These are phyloP conservation scores for Nepenthes gracilis DNA, from an alignment of 148 eudicot genomes.

Conservation along the genomic window DNA sequence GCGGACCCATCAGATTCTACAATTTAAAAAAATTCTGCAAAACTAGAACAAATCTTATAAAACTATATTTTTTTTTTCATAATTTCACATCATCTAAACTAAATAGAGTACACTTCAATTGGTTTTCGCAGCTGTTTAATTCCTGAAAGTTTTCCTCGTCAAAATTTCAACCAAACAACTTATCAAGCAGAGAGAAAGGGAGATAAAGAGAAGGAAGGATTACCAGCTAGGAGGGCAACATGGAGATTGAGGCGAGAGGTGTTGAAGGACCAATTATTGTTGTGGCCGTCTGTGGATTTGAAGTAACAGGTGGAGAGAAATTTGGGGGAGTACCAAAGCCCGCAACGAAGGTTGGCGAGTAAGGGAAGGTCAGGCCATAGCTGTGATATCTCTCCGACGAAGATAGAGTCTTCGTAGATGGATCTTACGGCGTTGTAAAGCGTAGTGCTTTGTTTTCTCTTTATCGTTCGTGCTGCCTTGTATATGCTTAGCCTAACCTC, in stretches of 20 bases:
- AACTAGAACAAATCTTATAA: too few species aligned
- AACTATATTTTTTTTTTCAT: too few species aligned
- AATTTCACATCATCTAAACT: too few species aligned
- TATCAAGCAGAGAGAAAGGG: not conserved
- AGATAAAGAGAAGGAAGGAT: not conserved
- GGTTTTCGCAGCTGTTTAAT: too few species aligned
- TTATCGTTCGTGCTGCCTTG: slow-evolving; percentile 64
- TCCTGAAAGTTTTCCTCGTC: too few species aligned
- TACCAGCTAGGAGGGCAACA: slow-evolving; percentile 76
- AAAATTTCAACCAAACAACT: too few species aligned
- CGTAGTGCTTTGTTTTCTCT: slow-evolving; percentile 33
- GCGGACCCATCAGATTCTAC: too few species aligned
- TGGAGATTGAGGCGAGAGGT: slow-evolving; percentile 91
- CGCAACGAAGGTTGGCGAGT: slow-evolving; percentile 83
- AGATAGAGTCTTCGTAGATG: slow-evolving; percentile 78
- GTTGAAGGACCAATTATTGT: slow-evolving; percentile 77
- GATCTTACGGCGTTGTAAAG: slow-evolving; percentile 77
- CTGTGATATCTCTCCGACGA: slow-evolving; percentile 71
- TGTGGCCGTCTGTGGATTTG: slow-evolving; percentile 92
- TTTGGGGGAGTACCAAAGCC: slow-evolving; percentile 57
- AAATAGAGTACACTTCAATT: too few species aligned
- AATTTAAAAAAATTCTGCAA: too few species aligned
- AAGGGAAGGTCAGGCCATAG: slow-evolving; percentile 85
- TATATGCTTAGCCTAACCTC: slow-evolving; percentile 47
- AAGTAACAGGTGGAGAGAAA: slow-evolving; percentile 70